phyloP scores from a whole-genome alignment of 768 basidiomycete genomes.

The Artomyces pyxidatus region DNA sequence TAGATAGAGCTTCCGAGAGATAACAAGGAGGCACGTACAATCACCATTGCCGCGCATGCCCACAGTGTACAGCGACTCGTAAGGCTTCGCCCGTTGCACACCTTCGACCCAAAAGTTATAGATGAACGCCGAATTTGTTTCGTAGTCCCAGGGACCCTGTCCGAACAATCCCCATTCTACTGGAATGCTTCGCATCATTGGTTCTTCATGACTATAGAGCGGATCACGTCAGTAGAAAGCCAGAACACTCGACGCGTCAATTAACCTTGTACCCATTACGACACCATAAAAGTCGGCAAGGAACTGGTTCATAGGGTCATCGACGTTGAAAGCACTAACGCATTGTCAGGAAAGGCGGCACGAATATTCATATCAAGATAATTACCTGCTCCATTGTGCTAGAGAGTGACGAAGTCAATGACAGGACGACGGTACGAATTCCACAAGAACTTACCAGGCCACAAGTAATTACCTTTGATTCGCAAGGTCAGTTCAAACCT shows the following conservation, averaged over 20 bases:
- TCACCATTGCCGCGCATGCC: constrained; percentile 59
- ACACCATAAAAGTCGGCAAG: constrained; percentile 59
- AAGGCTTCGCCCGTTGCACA: constrained; percentile 47
- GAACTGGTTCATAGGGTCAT: constrained; percentile 53
- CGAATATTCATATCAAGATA: neutral
- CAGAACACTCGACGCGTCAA: neutral
- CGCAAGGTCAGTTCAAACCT: constrained; percentile 62
- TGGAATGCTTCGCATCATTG: constrained; percentile 66
- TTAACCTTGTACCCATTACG: constrained; percentile 57
- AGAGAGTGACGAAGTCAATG: neutral
- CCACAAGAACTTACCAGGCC: constrained; percentile 44
- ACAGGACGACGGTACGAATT: too few species aligned
- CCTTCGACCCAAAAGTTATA: constrained; percentile 56
- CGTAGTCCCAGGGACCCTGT: constrained; percentile 55
- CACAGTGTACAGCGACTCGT: constrained; percentile 58
- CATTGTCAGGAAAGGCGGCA: neutral
- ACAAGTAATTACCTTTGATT: constrained; percentile 61
- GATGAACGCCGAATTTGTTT: constrained; percentile 43
- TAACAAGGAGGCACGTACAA: constrained; percentile 17
- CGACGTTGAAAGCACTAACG: constrained; percentile 43
- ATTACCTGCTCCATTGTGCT: constrained; percentile 29
- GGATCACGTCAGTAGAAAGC: neutral
- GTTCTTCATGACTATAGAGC: constrained; percentile 49
- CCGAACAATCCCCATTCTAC: constrained; percentile 55
- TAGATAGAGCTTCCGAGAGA: too few species aligned